phyloP scores from a whole-genome alignment of 208 protist species.

The Crithidia sp. region DNA sequence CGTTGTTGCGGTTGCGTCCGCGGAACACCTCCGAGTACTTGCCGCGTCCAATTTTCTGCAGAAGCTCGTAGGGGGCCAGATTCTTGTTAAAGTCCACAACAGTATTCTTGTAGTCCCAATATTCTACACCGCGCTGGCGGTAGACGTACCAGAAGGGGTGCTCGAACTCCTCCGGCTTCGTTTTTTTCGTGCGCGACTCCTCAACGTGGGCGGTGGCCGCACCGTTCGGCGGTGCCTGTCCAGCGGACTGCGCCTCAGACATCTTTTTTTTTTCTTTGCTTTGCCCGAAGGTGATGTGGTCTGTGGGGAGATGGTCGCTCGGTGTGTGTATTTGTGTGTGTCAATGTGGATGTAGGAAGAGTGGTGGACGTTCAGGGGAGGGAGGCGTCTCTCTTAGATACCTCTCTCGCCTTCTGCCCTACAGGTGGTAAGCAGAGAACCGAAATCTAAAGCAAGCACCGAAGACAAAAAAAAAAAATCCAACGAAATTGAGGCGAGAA shows the following conservation, averaged over 20 bases:
- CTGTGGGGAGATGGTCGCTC: no score
- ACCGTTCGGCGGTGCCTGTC: background rate
- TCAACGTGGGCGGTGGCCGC: conserved; percentile 1
- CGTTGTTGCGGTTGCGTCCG: conserved; percentile 90
- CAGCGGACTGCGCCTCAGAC: conserved; percentile 1
- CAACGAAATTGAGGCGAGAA: no score
- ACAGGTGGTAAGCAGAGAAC: no score
- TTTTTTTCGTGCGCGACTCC: conserved; percentile 23
- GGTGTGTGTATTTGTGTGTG: background rate
- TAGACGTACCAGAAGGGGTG: conserved; percentile 87
- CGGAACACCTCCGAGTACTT: conserved; percentile 99
- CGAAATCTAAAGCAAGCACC: no score
- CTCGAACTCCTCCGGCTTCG: conserved; percentile 40
- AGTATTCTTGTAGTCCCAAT: conserved; percentile 94
- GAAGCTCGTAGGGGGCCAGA: conserved; percentile 96
- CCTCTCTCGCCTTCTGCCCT: no score
- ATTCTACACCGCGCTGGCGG: conserved; percentile 77
- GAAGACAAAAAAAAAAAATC: no score
- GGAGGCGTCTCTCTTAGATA: no score
- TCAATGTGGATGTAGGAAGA: no score
- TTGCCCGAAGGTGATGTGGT: no score
- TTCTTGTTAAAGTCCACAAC: conserved; percentile 81
- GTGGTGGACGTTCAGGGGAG: no score
- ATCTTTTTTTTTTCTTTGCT: background rate
- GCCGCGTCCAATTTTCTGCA: conserved; percentile 95